Percentiles rank a stretch among this genome's conserved stretches.
Conservation (phyloP, 2,329 filamentous ascomycete genomes). For the Ascochyta rabiei region DNA sequence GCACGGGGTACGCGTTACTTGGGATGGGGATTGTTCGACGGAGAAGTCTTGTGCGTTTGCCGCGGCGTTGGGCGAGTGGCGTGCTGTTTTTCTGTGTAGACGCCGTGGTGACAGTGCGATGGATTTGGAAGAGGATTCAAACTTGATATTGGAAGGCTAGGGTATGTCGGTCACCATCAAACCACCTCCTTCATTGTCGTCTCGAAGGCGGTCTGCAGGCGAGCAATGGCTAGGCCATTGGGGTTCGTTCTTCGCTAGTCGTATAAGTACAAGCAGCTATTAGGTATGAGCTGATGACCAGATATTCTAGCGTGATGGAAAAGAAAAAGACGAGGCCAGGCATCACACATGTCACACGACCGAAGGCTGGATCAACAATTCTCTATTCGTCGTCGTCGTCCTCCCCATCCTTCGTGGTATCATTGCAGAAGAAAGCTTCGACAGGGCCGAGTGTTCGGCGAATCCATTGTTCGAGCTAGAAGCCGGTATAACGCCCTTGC, state of each 20-base stretch:
- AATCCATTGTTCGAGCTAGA: conserved; percentile 48
- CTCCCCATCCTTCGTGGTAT: conserved; percentile 37
- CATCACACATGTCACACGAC: conserved; percentile 28
- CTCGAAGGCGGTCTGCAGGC: conserved; percentile 80
- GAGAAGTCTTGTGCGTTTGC: too few species aligned
- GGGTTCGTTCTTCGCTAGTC: conserved; percentile 81
- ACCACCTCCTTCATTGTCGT: conserved; percentile 71
- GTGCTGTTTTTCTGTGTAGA: too few species aligned
- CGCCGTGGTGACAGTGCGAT: too few species aligned
- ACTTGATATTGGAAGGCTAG: too few species aligned
- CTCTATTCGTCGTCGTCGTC: conserved; percentile 28
- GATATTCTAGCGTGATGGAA: conserved; percentile 75
- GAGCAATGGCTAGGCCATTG: conserved; percentile 64
- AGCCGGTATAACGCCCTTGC: conserved; percentile 46
- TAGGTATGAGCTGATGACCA: conserved; percentile 72
- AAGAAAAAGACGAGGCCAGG: background rate
- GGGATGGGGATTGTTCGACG: too few species aligned
- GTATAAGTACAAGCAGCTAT: conserved; percentile 90
- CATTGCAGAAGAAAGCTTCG: conserved; percentile 41
- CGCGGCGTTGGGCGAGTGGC: too few species aligned
- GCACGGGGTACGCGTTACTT: too few species aligned
- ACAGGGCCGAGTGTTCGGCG: conserved; percentile 42
- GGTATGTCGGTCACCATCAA: conserved; percentile 85
- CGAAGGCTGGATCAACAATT: conserved; percentile 36
- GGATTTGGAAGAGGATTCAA: too few species aligned